Evolutionary conservation across 1,284 basidiomycete species (phyloP).

Genomic region (Cystobasidium pallidum): DNA sequence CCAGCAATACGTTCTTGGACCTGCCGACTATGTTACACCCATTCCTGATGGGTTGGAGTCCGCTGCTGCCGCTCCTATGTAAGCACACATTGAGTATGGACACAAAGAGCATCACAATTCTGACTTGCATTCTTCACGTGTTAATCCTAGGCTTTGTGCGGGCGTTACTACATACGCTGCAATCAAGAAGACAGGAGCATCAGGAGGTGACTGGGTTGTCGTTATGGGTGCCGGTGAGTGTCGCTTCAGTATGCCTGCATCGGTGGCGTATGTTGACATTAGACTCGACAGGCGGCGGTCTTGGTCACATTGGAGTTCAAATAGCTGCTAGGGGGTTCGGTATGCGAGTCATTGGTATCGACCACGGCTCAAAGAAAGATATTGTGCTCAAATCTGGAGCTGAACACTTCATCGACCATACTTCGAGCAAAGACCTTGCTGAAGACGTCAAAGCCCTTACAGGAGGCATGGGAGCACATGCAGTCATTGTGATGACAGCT

Average conservation of each 20-base stretch:
- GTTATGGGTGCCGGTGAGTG: slow-evolving; percentile 52
- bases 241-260: not conserved
- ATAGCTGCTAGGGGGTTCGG: slow-evolving; percentile 45
- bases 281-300: slow-evolving; percentile 48
- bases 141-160: slow-evolving; percentile 52
- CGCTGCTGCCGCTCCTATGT: slow-evolving; percentile 51
- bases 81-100: not conserved
- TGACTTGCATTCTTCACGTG: not conserved
- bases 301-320: slow-evolving; percentile 52
- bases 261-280: not conserved
- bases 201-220: slow-evolving; percentile 44
- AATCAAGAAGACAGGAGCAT: slow-evolving; percentile 51
- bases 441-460: slow-evolving; percentile 42
- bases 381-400: slow-evolving; percentile 35
- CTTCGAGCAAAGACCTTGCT: slow-evolving; percentile 39
- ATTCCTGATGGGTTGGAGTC: slow-evolving; percentile 53
- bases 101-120: not conserved
- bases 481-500: slow-evolving; percentile 40
- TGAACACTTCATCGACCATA: slow-evolving; percentile 45
- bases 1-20: slow-evolving; percentile 46
- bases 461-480: slow-evolving; percentile 41
- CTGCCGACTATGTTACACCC: slow-evolving; percentile 52
- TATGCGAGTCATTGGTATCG: slow-evolving; percentile 42
- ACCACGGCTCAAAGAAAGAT: slow-evolving; percentile 41
- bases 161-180: slow-evolving; percentile 54